Evolutionary conservation across 805 yeast genomes (phyloP).

Genomic region (Kluyveromyces aestuarii): DNA sequence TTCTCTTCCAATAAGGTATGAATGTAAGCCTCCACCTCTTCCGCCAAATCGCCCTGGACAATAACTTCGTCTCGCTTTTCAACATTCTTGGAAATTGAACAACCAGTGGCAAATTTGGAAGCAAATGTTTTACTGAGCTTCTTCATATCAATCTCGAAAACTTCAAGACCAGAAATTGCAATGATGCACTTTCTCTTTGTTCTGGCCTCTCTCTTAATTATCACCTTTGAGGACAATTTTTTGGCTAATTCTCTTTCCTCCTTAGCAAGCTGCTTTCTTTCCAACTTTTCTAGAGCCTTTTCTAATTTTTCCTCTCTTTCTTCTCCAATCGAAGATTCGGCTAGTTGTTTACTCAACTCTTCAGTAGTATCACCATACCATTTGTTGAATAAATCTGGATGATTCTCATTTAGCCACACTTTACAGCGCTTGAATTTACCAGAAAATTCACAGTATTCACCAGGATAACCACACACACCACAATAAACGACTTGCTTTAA

Average conservation of each 20-base stretch:
- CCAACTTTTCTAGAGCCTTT: constrained; percentile 75
- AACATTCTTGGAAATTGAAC: constrained; percentile 79
- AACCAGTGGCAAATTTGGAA: constrained; percentile 91
- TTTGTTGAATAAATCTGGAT: constrained; percentile 46
- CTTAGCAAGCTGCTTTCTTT: constrained; percentile 75
- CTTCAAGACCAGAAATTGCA: constrained; percentile 80
- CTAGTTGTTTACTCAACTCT: constrained; percentile 27
- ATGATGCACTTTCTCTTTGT: constrained; percentile 83
- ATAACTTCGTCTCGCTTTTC: constrained; percentile 89
- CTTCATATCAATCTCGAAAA: constrained; percentile 81
- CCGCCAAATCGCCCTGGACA: constrained; percentile 92
- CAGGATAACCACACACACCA: constrained; percentile 76
- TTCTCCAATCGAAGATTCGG: constrained; percentile 50
- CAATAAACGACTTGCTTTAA: constrained; percentile 52
- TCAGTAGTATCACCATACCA: constrained; percentile 44
- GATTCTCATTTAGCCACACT: constrained; percentile 60
- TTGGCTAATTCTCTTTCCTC: constrained; percentile 77
- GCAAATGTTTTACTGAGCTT: constrained; percentile 88
- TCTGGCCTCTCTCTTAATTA: constrained; percentile 80
- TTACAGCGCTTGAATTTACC: constrained; percentile 74
- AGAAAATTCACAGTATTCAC: constrained; percentile 89
- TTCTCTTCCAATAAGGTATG: constrained; percentile 64
- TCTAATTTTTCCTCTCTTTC: constrained; percentile 80
- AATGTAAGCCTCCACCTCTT: constrained; percentile 75
- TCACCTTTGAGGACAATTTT: constrained; percentile 69